Percentiles rank a stretch among this genome's conserved stretches.
phyloP scores from a whole-genome alignment of 2,329 filamentous ascomycete species.

The Cordyceps pruinosa region DNA sequence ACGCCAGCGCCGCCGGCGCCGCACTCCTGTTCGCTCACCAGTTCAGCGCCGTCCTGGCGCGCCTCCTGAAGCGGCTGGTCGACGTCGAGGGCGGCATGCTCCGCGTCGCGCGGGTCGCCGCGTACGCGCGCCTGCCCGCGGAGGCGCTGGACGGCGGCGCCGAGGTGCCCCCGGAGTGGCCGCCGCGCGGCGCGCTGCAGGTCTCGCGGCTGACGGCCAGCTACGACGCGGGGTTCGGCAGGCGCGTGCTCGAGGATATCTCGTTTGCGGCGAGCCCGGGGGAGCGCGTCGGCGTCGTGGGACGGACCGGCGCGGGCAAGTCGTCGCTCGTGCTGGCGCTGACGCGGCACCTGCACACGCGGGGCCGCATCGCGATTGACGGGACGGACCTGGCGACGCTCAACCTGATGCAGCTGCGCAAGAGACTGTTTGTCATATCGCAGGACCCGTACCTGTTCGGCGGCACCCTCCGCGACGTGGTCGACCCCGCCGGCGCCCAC shows the following conservation, averaged over 20 bases:
- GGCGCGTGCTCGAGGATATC: constrained; percentile 57
- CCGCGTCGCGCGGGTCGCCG: constrained; percentile 60
- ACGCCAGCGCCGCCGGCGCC: constrained; percentile 60
- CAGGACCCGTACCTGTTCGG: constrained; percentile 67
- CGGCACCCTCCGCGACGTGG: constrained; percentile 60
- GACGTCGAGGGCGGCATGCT: constrained; percentile 22
- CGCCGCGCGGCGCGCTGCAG: not conserved
- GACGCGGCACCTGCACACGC: not conserved
- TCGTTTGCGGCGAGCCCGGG: constrained; percentile 53
- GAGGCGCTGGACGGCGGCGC: constrained; percentile 59
- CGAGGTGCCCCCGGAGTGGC: not conserved
- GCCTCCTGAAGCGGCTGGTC: not conserved
- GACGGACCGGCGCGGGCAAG: constrained; percentile 2
- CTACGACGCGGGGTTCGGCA: not conserved
- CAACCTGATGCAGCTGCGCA: constrained; percentile 57
- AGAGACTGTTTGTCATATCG: constrained; percentile 63
- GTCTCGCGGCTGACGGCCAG: not conserved
- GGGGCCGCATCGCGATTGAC: not conserved
- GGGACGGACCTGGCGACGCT: constrained; percentile 48
- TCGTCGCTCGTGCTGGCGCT: not conserved
- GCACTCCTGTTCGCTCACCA: constrained; percentile 60
- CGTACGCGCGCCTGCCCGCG: constrained; percentile 55
- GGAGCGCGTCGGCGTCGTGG: constrained; percentile 48
- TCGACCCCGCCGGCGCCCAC: constrained; percentile 62
- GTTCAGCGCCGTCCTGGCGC: constrained; percentile 21